Evolutionary conservation across 2,329 filamentous ascomycete genomes (phyloP).

Genomic region (Colletotrichum cuscutae): DNA sequence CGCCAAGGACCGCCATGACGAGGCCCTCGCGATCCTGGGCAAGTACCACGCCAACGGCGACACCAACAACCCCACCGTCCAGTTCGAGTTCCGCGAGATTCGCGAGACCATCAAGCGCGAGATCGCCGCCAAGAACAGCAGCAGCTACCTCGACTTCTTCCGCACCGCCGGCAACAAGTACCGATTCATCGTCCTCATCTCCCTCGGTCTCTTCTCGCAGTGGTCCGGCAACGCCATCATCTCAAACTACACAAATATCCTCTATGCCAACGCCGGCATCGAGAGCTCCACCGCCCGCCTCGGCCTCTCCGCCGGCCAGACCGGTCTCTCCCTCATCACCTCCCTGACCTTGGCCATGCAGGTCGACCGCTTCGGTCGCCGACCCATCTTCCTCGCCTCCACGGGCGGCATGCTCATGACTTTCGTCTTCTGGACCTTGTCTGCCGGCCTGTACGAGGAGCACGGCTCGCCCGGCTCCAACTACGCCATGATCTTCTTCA

Average conservation of each 20-base stretch:
- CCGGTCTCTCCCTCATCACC: conserved; percentile 61
- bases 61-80: conserved; percentile 58
- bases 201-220: conserved; percentile 68
- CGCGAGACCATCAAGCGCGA: conserved; percentile 66
- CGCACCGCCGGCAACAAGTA: conserved; percentile 67
- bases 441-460: conserved; percentile 56
- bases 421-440: conserved; percentile 62
- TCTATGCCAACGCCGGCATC: conserved; percentile 65
- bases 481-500: conserved; percentile 56
- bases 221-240: conserved; percentile 70
- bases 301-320: conserved; percentile 57
- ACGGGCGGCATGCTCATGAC: conserved; percentile 57
- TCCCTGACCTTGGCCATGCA: conserved; percentile 62
- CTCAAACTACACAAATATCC: conserved; percentile 65
- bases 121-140: conserved; percentile 55
- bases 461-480: conserved; percentile 46
- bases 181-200: conserved; percentile 61
- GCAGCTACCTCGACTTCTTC: conserved; percentile 65
- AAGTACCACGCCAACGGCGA: conserved; percentile 46
- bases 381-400: conserved; percentile 63
- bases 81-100: conserved; percentile 70
- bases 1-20: conserved; percentile 48
- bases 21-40: conserved; percentile 48
- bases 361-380: conserved; percentile 65
- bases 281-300: conserved; percentile 55